These are phyloP conservation scores for Dactylellina haptotyla DNA, from an alignment of 2,329 filamentous ascomycete species.

Conservation along the genomic window DNA sequence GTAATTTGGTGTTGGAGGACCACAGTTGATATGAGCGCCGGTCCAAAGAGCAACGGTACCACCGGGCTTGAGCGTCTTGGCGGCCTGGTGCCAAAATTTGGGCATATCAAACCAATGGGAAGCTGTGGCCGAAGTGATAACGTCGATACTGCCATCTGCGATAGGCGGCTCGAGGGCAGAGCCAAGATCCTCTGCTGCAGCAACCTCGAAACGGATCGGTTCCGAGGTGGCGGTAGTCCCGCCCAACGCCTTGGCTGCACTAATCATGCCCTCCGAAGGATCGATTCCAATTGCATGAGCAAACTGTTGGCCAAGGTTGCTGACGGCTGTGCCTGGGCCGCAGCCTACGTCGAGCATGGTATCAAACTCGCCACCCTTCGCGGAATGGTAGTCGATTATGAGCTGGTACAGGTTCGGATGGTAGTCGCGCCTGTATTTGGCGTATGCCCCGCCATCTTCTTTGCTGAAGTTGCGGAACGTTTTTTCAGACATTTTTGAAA, in stretches of 20 bases:
- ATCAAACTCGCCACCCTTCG: constrained; percentile 63
- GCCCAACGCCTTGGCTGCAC: constrained; percentile 62
- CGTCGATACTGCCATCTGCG: constrained; percentile 62
- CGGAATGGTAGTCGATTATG: constrained; percentile 65
- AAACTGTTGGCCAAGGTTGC: constrained; percentile 65
- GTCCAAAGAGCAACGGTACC: constrained; percentile 69
- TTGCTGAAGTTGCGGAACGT: constrained; percentile 65
- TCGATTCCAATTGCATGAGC: constrained; percentile 66
- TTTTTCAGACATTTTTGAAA: constrained; percentile 59
- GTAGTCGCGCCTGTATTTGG: constrained; percentile 63
- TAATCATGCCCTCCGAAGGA: constrained; percentile 68
- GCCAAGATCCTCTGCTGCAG: constrained; percentile 64
- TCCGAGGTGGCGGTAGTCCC: constrained; percentile 58
- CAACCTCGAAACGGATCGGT: constrained; percentile 63
- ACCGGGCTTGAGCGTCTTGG: constrained; percentile 65
- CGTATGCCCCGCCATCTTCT: constrained; percentile 64
- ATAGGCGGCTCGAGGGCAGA: constrained; percentile 58
- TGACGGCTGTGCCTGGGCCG: constrained; percentile 67
- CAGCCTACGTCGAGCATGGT: constrained; percentile 69
- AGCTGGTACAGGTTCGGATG: constrained; percentile 64
- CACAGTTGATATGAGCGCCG: constrained; percentile 58
- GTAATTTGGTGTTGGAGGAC: constrained; percentile 62
- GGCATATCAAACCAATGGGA: constrained; percentile 71
- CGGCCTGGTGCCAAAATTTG: constrained; percentile 65
- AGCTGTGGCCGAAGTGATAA: constrained; percentile 66